phyloP scores from a whole-genome alignment of 169 alveolate genomes.

The Plasmodium knowlesi region DNA sequence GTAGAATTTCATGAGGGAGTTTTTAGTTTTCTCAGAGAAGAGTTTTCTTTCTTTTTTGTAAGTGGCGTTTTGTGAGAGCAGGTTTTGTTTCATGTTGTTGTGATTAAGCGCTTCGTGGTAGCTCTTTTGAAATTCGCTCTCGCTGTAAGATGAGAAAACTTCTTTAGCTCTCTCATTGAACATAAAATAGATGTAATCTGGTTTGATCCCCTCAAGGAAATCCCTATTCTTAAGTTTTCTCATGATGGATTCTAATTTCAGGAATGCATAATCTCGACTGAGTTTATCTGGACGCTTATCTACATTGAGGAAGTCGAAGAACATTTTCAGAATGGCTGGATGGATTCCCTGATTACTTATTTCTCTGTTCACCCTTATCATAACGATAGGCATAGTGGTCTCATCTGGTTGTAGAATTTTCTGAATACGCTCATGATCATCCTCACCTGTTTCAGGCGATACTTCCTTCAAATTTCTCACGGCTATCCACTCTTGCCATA shows the following conservation, averaged over 20 bases:
- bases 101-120: constrained; percentile 37
- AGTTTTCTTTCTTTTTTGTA: constrained; percentile 49
- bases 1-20: constrained; percentile 51
- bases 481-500: constrained; percentile 39
- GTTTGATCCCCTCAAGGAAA: constrained; percentile 84
- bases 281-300: background rate
- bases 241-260: constrained; percentile 79
- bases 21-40: constrained; percentile 49
- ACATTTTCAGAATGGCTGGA: constrained; percentile 85
- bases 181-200: constrained; percentile 83
- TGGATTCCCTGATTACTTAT: constrained; percentile 85
- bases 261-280: constrained; percentile 77
- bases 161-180: constrained; percentile 75
- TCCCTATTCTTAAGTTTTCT: constrained; percentile 78
- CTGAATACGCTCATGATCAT: constrained; percentile 11
- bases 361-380: constrained; percentile 79
- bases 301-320: constrained; percentile 81
- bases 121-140: constrained; percentile 57
- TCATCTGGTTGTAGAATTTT: constrained; percentile 78
- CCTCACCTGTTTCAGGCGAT: constrained; percentile 19
- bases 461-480: constrained; percentile 35
- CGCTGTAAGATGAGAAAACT: constrained; percentile 68
- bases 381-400: constrained; percentile 78
- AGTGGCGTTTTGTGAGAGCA: constrained; percentile 20
- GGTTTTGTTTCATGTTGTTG: constrained; percentile 28